Percentiles rank a stretch among this genome's conserved stretches.
Evolutionary conservation across 1,284 basidiomycete species (phyloP).

Genomic region (Irpex sp.): DNA sequence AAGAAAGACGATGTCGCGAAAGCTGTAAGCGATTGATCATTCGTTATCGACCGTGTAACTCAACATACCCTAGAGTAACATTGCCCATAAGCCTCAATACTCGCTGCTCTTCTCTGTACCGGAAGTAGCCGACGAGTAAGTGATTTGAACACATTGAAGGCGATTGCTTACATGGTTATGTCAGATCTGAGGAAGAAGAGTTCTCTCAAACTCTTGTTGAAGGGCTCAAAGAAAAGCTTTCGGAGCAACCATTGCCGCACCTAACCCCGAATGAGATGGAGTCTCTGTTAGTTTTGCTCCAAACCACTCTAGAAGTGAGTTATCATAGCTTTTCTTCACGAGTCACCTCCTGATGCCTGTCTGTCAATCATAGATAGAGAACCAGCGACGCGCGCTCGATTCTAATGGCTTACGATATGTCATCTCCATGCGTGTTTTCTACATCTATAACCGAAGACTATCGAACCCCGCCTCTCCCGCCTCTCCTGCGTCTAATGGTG

Average conservation of each 20-base stretch:
- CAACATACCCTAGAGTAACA: slow-evolving; percentile 13
- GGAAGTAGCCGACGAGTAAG: slow-evolving; percentile 39
- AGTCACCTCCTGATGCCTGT: too few relatives aligned
- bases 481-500: slow-evolving; percentile 29
- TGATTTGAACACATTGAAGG: not conserved
- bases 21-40: slow-evolving; percentile 18
- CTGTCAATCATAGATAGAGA: slow-evolving; percentile 60
- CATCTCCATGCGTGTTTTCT: slow-evolving; percentile 83
- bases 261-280: slow-evolving; percentile 77
- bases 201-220: slow-evolving; percentile 64
- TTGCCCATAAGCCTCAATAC: slow-evolving; percentile 32
- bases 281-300: slow-evolving; percentile 76
- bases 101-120: slow-evolving; percentile 41
- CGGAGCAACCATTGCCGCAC: slow-evolving; percentile 61
- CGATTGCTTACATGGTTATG: not conserved
- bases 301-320: slow-evolving; percentile 81
- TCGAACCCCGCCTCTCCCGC: slow-evolving; percentile 43
- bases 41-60: slow-evolving; percentile 10
- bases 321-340: not conserved
- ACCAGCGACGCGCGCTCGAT: slow-evolving; percentile 84
- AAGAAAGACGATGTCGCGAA: slow-evolving; percentile 28
- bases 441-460: slow-evolving; percentile 67
- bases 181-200: slow-evolving; percentile 45
- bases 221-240: slow-evolving; percentile 63
- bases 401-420: slow-evolving; percentile 88